Conservation (phyloP, 768 basidiomycete genomes). For the Ephemerocybe angulata region DNA sequence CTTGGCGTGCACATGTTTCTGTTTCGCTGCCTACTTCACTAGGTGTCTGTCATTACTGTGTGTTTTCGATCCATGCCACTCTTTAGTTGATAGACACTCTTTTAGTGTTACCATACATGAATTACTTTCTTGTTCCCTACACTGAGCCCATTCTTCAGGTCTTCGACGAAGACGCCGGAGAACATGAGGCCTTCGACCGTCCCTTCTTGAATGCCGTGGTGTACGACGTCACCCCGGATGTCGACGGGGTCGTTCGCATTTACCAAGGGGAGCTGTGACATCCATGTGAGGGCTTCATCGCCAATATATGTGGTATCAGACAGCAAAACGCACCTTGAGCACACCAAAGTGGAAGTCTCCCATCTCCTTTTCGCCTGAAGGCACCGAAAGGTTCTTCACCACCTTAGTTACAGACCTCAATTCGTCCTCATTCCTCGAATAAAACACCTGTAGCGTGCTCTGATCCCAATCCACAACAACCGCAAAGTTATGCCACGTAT, state of each 20-base stretch:
- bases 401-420: constrained; percentile 42
- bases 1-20: no score
- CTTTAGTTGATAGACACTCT: no score
- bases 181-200: constrained; percentile 51
- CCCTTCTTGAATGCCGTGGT: constrained; percentile 58
- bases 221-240: constrained; percentile 53
- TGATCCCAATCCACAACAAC: constrained; percentile 53
- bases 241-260: constrained; percentile 41
- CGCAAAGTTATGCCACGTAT: constrained; percentile 59
- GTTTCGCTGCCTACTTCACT: no score
- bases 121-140: constrained; percentile 16
- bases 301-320: neutral
- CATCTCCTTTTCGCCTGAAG: constrained; percentile 40
- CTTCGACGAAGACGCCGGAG: constrained; percentile 58
- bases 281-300: neutral
- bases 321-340: constrained; percentile 42
- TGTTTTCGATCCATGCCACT: no score
- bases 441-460: constrained; percentile 47
- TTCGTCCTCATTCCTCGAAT: constrained; percentile 38
- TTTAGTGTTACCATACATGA: no score
- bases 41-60: no score
- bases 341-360: constrained; percentile 64
- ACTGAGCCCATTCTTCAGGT: constrained; percentile 34
- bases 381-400: constrained; percentile 37
- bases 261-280: constrained; percentile 48